phyloP scores from a whole-genome alignment of 805 yeast genomes.

The Candida dendrica region DNA sequence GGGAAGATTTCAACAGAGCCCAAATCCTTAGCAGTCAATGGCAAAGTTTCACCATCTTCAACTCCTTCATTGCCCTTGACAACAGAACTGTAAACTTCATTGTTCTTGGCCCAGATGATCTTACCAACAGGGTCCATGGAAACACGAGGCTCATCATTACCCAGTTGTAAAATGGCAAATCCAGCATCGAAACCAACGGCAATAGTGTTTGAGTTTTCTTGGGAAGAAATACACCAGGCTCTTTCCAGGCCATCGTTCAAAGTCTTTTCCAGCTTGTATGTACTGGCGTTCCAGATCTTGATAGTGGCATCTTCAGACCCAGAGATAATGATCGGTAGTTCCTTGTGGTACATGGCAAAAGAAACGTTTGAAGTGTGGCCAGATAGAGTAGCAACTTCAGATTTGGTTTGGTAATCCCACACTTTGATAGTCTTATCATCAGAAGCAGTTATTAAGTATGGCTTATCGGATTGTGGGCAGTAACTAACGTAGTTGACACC shows the following conservation, averaged over 20 bases:
- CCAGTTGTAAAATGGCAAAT: conserved; percentile 77
- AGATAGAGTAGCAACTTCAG: conserved; percentile 87
- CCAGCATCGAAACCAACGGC: conserved; percentile 97
- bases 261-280: conserved; percentile 90
- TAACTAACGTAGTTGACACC: conserved; percentile 96
- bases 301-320: conserved; percentile 96
- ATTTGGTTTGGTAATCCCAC: conserved; percentile 97
- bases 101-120: conserved; percentile 81
- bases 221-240: conserved; percentile 88
- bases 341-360: conserved; percentile 97
- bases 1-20: conserved; percentile 96
- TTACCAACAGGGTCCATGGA: conserved; percentile 94
- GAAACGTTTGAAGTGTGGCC: conserved; percentile 94
- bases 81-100: conserved; percentile 76
- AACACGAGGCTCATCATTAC: conserved; percentile 88
- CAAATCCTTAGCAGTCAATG: conserved; percentile 78
- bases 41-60: conserved; percentile 75
- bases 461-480: conserved; percentile 96
- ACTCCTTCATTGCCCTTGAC: conserved; percentile 62
- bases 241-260: conserved; percentile 89
- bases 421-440: conserved; percentile 85
- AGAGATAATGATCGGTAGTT: conserved; percentile 85
- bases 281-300: conserved; percentile 90
- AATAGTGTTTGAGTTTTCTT: conserved; percentile 63
- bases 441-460: conserved; percentile 84